phyloP scores from a whole-genome alignment of 192 early-diverging fungal species.

The Phlyctochytrium bullatum region DNA sequence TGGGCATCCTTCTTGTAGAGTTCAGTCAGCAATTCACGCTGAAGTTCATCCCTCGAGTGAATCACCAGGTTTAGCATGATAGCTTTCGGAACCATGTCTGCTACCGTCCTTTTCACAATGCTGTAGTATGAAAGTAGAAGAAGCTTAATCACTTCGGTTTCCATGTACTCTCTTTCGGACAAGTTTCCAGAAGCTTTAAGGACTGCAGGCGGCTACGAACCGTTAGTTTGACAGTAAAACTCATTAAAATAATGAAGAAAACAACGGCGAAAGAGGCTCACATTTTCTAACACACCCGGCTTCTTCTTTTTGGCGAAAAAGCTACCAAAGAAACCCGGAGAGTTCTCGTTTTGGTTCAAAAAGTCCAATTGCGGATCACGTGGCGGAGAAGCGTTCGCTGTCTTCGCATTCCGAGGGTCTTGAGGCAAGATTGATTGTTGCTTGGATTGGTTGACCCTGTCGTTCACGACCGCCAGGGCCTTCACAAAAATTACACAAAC shows the following conservation, averaged over 20 bases:
- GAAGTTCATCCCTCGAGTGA: conserved; percentile 87
- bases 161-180: conserved; percentile 96
- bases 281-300: conserved; percentile 56
- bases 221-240: background rate
- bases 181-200: conserved; percentile 94
- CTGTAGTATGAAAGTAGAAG: conserved; percentile 97
- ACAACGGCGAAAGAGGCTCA: conserved; percentile 21
- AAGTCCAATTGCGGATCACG: conserved; percentile 56
- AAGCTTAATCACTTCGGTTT: conserved; percentile 98
- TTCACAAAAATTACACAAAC: background rate
- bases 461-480: conserved; percentile 89
- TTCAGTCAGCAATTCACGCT: conserved; percentile 92
- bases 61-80: conserved; percentile 97
- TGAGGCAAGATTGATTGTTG: conserved; percentile 32
- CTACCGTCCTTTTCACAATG: conserved; percentile 96
- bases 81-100: conserved; percentile 97
- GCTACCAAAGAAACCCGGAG: conserved; percentile 90
- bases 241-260: background rate
- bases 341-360: conserved; percentile 50
- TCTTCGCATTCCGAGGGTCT: conserved; percentile 33
- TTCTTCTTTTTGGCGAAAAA: conserved; percentile 91
- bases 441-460: conserved; percentile 73
- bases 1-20: conserved; percentile 95
- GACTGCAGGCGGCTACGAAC: conserved; percentile 77
- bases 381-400: conserved; percentile 18